phyloP scores from a whole-genome alignment of 2,329 filamentous ascomycete species.

The Penicillium sclerotigenum region DNA sequence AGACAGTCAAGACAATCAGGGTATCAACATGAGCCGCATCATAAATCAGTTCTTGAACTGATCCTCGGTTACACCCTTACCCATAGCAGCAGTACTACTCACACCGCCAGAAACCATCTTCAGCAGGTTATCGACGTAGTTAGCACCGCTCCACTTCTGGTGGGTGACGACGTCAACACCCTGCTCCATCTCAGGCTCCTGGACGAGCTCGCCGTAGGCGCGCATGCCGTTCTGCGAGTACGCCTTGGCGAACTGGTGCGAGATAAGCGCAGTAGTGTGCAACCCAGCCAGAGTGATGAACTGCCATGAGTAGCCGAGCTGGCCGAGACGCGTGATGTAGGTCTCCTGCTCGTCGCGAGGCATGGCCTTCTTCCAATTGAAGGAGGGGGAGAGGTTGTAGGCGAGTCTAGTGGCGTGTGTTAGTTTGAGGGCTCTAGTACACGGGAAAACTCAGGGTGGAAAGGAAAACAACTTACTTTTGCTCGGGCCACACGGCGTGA shows the following conservation, averaged over 20 bases:
- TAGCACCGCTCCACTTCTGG: slow-evolving; percentile 97
- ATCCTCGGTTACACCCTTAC: slow-evolving; percentile 94
- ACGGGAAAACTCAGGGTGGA: not conserved
- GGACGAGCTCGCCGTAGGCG: slow-evolving; percentile 93
- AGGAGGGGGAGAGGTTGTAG: slow-evolving; percentile 97
- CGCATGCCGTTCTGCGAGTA: slow-evolving; percentile 85
- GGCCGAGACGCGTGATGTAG: slow-evolving; percentile 85
- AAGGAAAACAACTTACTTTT: slow-evolving; percentile 68
- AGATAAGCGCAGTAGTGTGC: slow-evolving; percentile 91
- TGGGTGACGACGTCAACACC: slow-evolving; percentile 95
- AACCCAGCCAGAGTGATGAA: slow-evolving; percentile 99
- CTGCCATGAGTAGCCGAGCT: slow-evolving; percentile 97
- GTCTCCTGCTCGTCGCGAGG: slow-evolving; percentile 88
- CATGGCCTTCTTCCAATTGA: slow-evolving; percentile 99
- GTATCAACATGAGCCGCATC: slow-evolving; percentile 5
- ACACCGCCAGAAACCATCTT: slow-evolving; percentile 97
- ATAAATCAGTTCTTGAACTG: slow-evolving; percentile 67
- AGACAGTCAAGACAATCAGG: slow-evolving; percentile 2
- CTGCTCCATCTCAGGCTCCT: slow-evolving; percentile 92
- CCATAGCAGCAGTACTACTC: slow-evolving; percentile 91
- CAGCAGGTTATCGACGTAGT: slow-evolving; percentile 88
- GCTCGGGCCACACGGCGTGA: slow-evolving; percentile 90
- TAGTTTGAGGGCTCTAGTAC: slow-evolving; percentile 11
- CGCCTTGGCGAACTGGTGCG: slow-evolving; percentile 79
- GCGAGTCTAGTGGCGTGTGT: slow-evolving; percentile 61